phyloP scores from a whole-genome alignment of 169 alveolate genomes.

The Plasmodium falciparum region DNA sequence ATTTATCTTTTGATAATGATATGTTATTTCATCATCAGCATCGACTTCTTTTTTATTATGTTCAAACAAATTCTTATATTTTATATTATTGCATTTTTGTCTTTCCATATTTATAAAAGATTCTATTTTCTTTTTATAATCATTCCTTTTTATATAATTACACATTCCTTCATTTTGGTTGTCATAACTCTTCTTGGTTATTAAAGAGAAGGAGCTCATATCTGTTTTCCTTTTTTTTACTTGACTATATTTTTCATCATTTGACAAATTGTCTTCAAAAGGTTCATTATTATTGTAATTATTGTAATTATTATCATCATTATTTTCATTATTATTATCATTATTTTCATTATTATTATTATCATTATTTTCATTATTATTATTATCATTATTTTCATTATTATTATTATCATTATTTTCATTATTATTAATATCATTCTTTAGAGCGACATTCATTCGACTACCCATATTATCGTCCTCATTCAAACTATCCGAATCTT shows the following conservation, averaged over 20 bases:
- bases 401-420: background rate
- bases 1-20: conserved; percentile 46
- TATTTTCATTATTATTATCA: too few relatives aligned
- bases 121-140: background rate
- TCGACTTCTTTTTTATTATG: conserved; percentile 10
- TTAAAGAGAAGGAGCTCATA: too few relatives aligned
- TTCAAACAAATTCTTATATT: conserved; percentile 6
- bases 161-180: too few relatives aligned
- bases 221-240: background rate
- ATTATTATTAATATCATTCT: background rate
- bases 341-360: background rate
- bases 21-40: too few relatives aligned
- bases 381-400: background rate
- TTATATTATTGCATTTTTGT: background rate
- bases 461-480: background rate
- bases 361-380: background rate
- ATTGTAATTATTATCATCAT: too few relatives aligned
- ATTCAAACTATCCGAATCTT: conserved; percentile 2
- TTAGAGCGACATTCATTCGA: background rate
- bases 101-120: too few relatives aligned
- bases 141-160: background rate
- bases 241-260: background rate
- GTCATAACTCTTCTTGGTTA: too few relatives aligned
- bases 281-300: too few relatives aligned
- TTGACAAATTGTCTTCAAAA: too few relatives aligned